Percentiles rank a stretch among this genome's conserved stretches.
These are phyloP conservation scores for Trichoderma semiorbis DNA, from an alignment of 2,329 filamentous ascomycete species.

Conservation along the genomic window DNA sequence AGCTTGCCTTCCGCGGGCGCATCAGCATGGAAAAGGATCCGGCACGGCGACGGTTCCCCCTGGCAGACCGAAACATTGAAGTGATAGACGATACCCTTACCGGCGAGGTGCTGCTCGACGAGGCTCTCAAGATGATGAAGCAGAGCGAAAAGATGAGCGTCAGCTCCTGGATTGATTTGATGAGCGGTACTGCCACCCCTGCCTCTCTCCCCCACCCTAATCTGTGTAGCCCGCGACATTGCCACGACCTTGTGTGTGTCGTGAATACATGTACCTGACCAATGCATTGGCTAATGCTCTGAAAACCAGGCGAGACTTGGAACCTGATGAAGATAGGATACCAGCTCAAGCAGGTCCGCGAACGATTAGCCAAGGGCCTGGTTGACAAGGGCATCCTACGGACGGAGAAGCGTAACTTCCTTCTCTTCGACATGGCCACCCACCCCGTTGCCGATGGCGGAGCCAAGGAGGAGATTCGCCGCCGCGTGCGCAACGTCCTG, in stretches of 20 bases:
- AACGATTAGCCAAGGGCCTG: conserved; percentile 92
- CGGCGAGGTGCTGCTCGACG: conserved; percentile 93
- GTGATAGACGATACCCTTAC: conserved; percentile 96
- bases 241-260: not conserved
- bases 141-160: conserved; percentile 99
- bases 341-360: conserved; percentile 97
- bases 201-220: not conserved
- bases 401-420: conserved; percentile 98
- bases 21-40: conserved; percentile 99
- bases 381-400: conserved; percentile 98
- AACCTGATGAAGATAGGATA: conserved; percentile 99
- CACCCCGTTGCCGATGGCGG: conserved; percentile 94
- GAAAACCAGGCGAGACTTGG: conserved; percentile 83
- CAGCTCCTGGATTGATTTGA: conserved; percentile 96
- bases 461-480: conserved; percentile 95
- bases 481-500: conserved; percentile 86
- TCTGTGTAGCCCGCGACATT: not conserved
- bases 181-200: conserved; percentile 71
- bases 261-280: not conserved
- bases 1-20: conserved; percentile 90
- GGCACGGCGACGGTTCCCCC: conserved; percentile 82
- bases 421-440: conserved; percentile 99
- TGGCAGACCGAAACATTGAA: conserved; percentile 92
- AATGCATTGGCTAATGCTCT: not conserved
- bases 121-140: conserved; percentile 99